Conservation (phyloP, 139 green algal species). For the Marvania coccoides region DNA sequence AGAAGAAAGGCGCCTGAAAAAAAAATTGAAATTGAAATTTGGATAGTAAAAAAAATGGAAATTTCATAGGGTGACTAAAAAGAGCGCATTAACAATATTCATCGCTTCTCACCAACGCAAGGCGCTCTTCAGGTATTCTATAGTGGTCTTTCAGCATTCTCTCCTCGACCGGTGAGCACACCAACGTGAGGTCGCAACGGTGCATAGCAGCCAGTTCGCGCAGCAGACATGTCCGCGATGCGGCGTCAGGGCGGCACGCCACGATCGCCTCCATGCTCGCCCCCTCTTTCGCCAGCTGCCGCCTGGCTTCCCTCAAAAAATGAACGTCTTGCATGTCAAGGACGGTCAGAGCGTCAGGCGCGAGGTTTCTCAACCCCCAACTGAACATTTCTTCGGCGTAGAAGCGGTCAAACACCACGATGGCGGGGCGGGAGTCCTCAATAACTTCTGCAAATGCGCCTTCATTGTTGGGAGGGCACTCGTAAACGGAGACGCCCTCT, state of each 20-base stretch:
- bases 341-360: slow-evolving; percentile 28
- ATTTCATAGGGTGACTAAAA: no score
- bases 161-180: slow-evolving; percentile 50
- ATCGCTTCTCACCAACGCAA: no score
- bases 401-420: slow-evolving; percentile 49
- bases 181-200: slow-evolving; percentile 46
- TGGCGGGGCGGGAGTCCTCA: neutral
- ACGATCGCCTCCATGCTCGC: slow-evolving; percentile 13
- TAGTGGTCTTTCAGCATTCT: slow-evolving; percentile 29
- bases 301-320: slow-evolving; percentile 24
- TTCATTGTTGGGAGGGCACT: slow-evolving; percentile 23
- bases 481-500: neutral
- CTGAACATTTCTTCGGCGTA: slow-evolving; percentile 49
- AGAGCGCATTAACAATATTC: no score
- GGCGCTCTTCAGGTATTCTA: slow-evolving; percentile 26
- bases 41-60: no score
- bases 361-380: slow-evolving; percentile 27
- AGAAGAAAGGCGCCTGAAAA: slow-evolving; percentile 54
- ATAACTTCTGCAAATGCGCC: slow-evolving; percentile 6
- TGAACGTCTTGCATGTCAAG: slow-evolving; percentile 65
- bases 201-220: slow-evolving; percentile 50
- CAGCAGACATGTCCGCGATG: slow-evolving; percentile 12
- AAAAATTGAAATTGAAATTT: no score
- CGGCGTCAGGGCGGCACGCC: slow-evolving; percentile 16
- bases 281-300: neutral